A percentile compares a stretch with the other conserved stretches of the same genome.
phyloP scores from a whole-genome alignment of 306 rosid species.

The Cicer cuneatum region DNA sequence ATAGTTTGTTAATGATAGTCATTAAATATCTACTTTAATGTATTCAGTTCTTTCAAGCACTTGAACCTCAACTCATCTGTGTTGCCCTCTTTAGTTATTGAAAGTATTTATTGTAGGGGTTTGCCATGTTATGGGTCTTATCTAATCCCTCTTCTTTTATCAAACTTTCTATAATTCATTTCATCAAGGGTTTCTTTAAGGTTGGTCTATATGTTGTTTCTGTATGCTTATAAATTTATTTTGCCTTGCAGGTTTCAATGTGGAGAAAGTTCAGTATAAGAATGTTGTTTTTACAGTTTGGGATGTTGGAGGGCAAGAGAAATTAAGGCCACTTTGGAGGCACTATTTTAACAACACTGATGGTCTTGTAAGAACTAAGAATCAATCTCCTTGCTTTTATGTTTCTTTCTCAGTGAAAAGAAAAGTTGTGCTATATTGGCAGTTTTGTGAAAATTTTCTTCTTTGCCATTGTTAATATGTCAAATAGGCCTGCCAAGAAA shows the following conservation, averaged over 20 bases:
- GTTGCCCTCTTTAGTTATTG: too few species aligned
- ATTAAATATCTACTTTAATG: not conserved
- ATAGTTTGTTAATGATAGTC: too few species aligned
- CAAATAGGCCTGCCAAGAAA: not conserved
- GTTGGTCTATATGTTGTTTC: constrained; percentile 3
- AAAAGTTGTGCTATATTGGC: not conserved
- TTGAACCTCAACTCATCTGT: not conserved
- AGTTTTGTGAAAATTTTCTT: constrained; percentile 13
- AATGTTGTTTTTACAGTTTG: constrained; percentile 96
- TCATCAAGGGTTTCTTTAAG: constrained; percentile 17
- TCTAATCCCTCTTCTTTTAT: not conserved
- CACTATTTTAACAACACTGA: constrained; percentile 94
- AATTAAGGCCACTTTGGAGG: constrained; percentile 97
- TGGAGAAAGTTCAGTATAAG: constrained; percentile 97
- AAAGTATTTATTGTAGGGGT: too few species aligned
- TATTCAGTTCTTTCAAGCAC: constrained; percentile 5
- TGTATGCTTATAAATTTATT: constrained; percentile 28
- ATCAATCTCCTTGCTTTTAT: constrained; percentile 24
- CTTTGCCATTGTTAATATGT: constrained; percentile 8
- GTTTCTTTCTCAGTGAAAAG: not conserved
- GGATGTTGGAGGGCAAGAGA: constrained; percentile 99
- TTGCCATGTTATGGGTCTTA: too few species aligned
- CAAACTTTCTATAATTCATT: not conserved
- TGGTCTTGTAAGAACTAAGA: constrained; percentile 74
- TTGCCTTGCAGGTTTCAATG: constrained; percentile 81